Conservation (phyloP, 768 basidiomycete genomes). For the Dictyophora rubrovolvata region DNA sequence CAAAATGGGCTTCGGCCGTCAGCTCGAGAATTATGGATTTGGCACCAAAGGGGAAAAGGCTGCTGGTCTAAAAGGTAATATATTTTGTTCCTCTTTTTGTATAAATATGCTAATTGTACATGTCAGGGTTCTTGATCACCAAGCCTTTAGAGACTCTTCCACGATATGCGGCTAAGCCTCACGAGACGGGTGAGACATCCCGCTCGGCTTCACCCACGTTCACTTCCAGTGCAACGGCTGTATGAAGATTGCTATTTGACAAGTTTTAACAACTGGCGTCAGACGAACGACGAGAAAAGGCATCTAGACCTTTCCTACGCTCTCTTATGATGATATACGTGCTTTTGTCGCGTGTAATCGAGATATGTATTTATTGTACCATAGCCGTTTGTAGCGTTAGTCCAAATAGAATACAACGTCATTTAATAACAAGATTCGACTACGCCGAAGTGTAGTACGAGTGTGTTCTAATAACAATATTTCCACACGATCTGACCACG, state of each 20-base stretch:
- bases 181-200: not conserved
- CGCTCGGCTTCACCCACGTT: constrained; percentile 5
- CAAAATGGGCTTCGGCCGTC: constrained; percentile 16
- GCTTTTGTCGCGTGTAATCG: not conserved
- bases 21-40: constrained; percentile 46
- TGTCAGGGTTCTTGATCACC: constrained; percentile 44
- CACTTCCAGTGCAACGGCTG: constrained; percentile 4
- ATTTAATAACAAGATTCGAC: not conserved
- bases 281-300: too few species aligned
- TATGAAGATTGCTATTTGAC: not conserved
- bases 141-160: constrained; percentile 55
- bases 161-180: constrained; percentile 40
- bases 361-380: not conserved
- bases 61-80: constrained; percentile 46
- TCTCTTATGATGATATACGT: not conserved
- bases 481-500: too few species aligned
- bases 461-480: too few species aligned
- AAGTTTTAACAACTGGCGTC: too few species aligned
- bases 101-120: constrained; percentile 9
- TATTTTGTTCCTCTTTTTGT: constrained; percentile 6
- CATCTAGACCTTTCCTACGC: not conserved
- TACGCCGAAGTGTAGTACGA: too few species aligned
- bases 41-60: constrained; percentile 70
- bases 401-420: not conserved
- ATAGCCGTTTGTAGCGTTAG: not conserved